These are phyloP conservation scores for Aspergillus nomiae DNA, from an alignment of 2,329 filamentous ascomycete species.

Conservation along the genomic window DNA sequence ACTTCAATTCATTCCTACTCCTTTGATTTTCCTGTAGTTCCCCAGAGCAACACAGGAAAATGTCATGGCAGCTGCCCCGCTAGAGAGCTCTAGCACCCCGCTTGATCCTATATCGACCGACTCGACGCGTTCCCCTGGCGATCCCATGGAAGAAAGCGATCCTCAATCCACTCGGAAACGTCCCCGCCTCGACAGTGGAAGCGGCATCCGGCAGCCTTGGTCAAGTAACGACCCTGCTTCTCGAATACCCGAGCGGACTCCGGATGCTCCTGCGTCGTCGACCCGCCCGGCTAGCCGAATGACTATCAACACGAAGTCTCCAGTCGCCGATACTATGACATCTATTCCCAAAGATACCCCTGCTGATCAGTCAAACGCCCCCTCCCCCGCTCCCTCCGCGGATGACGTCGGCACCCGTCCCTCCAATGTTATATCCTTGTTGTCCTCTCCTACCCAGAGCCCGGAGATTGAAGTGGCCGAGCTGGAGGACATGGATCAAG, in stretches of 20 bases:
- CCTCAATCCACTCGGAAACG: slow-evolving; percentile 47
- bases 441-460: slow-evolving; percentile 47
- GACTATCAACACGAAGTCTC: slow-evolving; percentile 51
- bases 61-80: slow-evolving; percentile 50
- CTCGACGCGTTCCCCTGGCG: slow-evolving; percentile 31
- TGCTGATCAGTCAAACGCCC: slow-evolving; percentile 17
- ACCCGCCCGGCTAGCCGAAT: slow-evolving; percentile 46
- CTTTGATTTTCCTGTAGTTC: slow-evolving; percentile 1
- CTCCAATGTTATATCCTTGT: slow-evolving; percentile 40
- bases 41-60: slow-evolving; percentile 31
- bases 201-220: slow-evolving; percentile 36
- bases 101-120: slow-evolving; percentile 36
- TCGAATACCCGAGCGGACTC: slow-evolving; percentile 21
- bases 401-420: slow-evolving; percentile 24
- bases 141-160: slow-evolving; percentile 45
- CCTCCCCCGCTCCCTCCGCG: slow-evolving; percentile 14
- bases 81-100: slow-evolving; percentile 48
- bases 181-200: slow-evolving; percentile 50
- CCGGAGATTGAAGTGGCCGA: slow-evolving; percentile 54
- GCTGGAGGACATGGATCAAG: slow-evolving; percentile 52
- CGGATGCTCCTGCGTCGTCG: slow-evolving; percentile 32
- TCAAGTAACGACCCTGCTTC: slow-evolving; percentile 29
- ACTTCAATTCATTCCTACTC: background rate
- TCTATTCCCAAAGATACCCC: slow-evolving; percentile 16
- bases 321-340: slow-evolving; percentile 24